Evolutionary conservation across 345 rosid species (phyloP).

Genomic region (Pelargonium nanum): DNA sequence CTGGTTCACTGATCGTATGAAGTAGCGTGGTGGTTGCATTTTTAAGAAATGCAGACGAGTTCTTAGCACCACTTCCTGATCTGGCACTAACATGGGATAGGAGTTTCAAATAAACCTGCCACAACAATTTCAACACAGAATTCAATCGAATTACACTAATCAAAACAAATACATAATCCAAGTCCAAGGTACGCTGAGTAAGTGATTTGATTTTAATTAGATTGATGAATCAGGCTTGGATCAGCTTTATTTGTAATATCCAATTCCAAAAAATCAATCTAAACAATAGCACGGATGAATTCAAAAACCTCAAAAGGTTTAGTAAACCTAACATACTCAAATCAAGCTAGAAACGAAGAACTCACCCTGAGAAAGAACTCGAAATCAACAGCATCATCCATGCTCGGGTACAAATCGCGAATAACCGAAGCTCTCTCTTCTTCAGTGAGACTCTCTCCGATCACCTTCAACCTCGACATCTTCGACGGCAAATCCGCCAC

Average conservation of each 20-base stretch:
- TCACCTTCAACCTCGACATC: constrained; percentile 72
- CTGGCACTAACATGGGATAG: constrained; percentile 76
- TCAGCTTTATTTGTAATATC: not conserved
- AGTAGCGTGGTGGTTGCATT: constrained; percentile 88
- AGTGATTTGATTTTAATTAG: too few relatives aligned
- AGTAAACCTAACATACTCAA: too few relatives aligned
- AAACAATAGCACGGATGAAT: not conserved
- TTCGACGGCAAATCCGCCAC: constrained; percentile 69
- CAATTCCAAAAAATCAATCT: not conserved
- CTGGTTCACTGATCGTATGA: constrained; percentile 91
- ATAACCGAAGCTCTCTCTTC: constrained; percentile 64
- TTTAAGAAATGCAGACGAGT: constrained; percentile 89
- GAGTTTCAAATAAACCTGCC: constrained; percentile 73
- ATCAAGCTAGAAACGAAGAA: not conserved
- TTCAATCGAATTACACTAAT: constrained; percentile 1
- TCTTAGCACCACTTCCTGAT: constrained; percentile 65
- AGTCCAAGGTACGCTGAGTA: too few relatives aligned
- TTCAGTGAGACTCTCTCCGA: constrained; percentile 68
- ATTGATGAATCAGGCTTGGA: too few relatives aligned
- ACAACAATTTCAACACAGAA: constrained; percentile 1
- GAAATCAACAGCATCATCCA: constrained; percentile 78
- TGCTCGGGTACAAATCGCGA: constrained; percentile 50
- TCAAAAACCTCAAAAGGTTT: not conserved
- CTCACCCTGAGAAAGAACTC: constrained; percentile 85
- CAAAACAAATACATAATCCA: not conserved